phyloP scores from a whole-genome alignment of 345 rosid species.

The Mercurialis annua region DNA sequence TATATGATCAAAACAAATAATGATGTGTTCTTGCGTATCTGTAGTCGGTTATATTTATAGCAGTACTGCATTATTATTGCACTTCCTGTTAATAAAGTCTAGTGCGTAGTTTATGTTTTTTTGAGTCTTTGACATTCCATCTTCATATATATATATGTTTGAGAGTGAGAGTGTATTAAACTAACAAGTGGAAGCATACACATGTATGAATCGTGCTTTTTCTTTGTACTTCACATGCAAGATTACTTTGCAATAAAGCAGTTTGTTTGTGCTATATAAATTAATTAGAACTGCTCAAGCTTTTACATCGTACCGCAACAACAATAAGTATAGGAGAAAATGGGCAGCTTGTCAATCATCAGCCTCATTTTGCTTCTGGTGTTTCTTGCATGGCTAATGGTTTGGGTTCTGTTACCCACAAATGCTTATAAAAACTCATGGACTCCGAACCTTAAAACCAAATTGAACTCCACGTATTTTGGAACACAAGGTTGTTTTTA shows the following conservation, averaged over 20 bases:
- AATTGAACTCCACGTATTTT: conserved; percentile 50
- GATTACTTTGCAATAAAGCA: neutral
- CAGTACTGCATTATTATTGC: neutral
- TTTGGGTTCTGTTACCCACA: conserved; percentile 57
- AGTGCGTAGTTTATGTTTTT: no score
- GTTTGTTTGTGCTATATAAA: neutral
- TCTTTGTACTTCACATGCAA: neutral
- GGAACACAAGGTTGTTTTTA: conserved; percentile 44
- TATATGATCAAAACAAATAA: neutral
- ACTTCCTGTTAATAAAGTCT: neutral
- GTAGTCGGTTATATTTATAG: neutral
- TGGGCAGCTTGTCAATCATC: conserved; percentile 13
- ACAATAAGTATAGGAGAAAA: conserved; percentile 5
- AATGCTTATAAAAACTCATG: conserved; percentile 34
- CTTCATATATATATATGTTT: neutral
- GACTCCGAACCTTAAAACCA: conserved; percentile 37
- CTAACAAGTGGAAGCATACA: neutral
- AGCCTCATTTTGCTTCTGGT: conserved; percentile 30
- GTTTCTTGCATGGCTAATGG: conserved; percentile 49
- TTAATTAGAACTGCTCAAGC: neutral
- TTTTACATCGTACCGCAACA: neutral
- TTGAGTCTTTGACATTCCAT: conserved; percentile 6
- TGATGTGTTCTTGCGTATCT: neutral
- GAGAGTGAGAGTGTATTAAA: neutral
- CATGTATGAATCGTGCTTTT: conserved; percentile 13